Evolutionary conservation across 2,329 filamentous ascomycete genomes (phyloP), one percentile per base, ranked within the genome.

Genomic region (Cladosporium austrohemisphaericum): DNA sequence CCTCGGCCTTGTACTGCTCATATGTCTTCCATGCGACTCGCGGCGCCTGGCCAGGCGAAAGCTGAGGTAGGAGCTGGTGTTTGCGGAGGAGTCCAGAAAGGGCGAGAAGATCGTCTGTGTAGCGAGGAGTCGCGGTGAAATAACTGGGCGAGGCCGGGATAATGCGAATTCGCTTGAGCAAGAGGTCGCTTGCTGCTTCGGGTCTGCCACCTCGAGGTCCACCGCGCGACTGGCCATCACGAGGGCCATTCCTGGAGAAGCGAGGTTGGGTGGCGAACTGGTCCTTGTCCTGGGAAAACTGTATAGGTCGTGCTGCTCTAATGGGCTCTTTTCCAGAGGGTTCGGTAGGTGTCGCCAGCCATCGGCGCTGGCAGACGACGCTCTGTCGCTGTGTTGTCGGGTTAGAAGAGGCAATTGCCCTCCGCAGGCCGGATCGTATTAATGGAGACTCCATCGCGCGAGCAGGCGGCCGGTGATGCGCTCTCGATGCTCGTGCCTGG

Each of bases 101-200:
- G 37, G 76, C 73, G 57, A 97, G 79, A 59, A 86, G 81, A 62
- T 87, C 80, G 71, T 98, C 93, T 70, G 85, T 93, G 75, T 95
- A 96, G 48, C 79, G 76, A 1, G 91, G 86, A 53, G 85, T 85
- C 45, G 85, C 85, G 45, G 89, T 91, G 74, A 97, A 98, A 72
- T 98, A 98, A n/a, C 92, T 93, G 2, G 88, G 84, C 28, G 91
- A 95, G 20, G 79, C 78, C 16, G 93, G 93, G 28, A 96, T 74
- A 18, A 94, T 75, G 57, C 93, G 88, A 46, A 87, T 60, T 19
- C 59, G 65, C 38, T 57, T 52, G 33, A 74, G 60, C 3, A 65
- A 36, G 20, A 51, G 53, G 13, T 52, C 36, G 25, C 20, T 23
- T 8, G 2, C 20, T 11, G 8, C 10, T 5, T 23, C 7, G 18